Conservation (phyloP, 495 filamentous ascomycete species). For the Neurospora sp. region DNA sequence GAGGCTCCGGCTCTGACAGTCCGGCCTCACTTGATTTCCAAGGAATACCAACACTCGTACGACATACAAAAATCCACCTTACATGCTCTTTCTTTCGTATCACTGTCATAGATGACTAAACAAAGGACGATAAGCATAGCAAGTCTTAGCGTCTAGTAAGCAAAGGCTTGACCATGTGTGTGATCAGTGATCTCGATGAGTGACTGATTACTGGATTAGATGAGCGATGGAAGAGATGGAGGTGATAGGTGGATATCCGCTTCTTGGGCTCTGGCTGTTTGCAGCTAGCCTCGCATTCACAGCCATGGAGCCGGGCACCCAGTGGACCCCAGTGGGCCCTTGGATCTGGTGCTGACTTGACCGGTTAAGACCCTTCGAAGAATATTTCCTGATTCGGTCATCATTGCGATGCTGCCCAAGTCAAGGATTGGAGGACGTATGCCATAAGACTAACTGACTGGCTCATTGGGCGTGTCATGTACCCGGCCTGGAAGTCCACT, state of each 20-base stretch:
- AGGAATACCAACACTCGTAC: background rate
- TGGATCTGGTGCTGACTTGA: background rate
- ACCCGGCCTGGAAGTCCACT: background rate
- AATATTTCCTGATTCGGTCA: background rate
- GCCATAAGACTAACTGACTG: rapidly evolving
- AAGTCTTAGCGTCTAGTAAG: background rate
- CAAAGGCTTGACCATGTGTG: background rate
- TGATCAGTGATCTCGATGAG: background rate
- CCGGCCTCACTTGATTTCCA: background rate
- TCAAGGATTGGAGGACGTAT: background rate
- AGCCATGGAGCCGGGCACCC: background rate
- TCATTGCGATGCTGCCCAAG: background rate
- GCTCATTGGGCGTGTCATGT: background rate
- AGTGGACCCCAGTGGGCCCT: background rate
- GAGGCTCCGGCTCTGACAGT: background rate
- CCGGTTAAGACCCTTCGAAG: background rate
- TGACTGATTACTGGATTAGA: background rate
- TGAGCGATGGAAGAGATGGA: background rate
- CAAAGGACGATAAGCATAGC: background rate
- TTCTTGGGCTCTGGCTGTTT: background rate
- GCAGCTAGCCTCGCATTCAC: background rate
- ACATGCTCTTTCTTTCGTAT: background rate
- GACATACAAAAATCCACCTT: background rate
- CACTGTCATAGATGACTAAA: background rate
- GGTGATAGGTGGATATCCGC: background rate